phyloP scores from a whole-genome alignment of 441 rosid species.

The Isatis lusitanica region DNA sequence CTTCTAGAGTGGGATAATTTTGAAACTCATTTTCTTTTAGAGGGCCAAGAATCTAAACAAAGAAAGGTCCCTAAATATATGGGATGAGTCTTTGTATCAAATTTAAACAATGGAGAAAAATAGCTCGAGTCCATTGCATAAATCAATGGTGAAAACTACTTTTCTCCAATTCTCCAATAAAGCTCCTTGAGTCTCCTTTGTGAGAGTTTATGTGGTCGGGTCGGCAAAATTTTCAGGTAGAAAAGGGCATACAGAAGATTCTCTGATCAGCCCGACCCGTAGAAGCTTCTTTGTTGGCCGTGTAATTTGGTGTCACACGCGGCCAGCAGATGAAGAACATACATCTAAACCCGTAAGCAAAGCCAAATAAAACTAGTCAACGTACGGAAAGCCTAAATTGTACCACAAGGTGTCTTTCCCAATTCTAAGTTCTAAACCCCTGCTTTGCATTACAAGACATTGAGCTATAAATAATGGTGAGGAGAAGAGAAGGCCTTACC shows the following conservation, averaged over 20 bases:
- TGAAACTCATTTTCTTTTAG: constrained; percentile 14
- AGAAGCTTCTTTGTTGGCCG: constrained; percentile 41
- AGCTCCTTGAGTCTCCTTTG: constrained; percentile 22
- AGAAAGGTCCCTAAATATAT: constrained; percentile 24
- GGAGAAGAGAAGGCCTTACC: constrained; percentile 37
- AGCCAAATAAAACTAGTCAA: not conserved
- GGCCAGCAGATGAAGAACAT: constrained; percentile 41
- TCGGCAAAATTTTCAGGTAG: constrained; percentile 13
- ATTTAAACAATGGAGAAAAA: constrained; percentile 30
- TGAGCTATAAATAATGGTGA: constrained; percentile 32
- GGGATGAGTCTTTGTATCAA: constrained; percentile 19
- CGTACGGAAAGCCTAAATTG: constrained; percentile 25
- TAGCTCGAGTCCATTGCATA: constrained; percentile 11
- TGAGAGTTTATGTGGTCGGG: constrained; percentile 37
- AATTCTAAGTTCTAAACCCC: not conserved
- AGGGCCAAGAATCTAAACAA: constrained; percentile 32
- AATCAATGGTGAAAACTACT: constrained; percentile 30
- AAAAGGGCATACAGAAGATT: constrained; percentile 26
- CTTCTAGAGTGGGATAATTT: constrained; percentile 24
- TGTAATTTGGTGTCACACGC: constrained; percentile 30
- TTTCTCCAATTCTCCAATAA: constrained; percentile 18
- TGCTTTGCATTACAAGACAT: constrained; percentile 42
- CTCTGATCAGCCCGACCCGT: constrained; percentile 35
- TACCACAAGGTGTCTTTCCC: constrained; percentile 1
- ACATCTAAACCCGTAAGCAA: constrained; percentile 13